A percentile compares a stretch with the other conserved stretches of the same genome.
These are phyloP conservation scores for Amylostereum chailletii DNA, from an alignment of 1,284 basidiomycete genomes.

Conservation along the genomic window DNA sequence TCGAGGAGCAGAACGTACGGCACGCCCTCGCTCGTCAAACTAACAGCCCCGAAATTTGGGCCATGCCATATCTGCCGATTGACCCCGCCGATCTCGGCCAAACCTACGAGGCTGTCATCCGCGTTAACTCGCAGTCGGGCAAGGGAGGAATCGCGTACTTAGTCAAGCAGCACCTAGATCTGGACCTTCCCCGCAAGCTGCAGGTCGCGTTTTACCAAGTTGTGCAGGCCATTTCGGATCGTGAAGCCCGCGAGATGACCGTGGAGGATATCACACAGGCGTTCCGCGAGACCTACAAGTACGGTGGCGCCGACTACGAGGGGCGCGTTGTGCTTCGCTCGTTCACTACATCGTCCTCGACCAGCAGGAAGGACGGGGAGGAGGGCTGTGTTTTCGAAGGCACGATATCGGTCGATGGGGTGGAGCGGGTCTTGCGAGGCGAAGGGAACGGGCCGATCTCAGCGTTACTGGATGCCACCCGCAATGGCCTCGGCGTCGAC, in stretches of 20 bases:
- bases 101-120: constrained; percentile 97
- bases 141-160: constrained; percentile 96
- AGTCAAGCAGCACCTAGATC: constrained; percentile 84
- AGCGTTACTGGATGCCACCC: constrained; percentile 84
- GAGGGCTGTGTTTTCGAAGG: constrained; percentile 77
- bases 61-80: constrained; percentile 94
- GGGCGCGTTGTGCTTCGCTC: constrained; percentile 79
- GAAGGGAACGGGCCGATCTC: constrained; percentile 96
- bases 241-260: constrained; percentile 92
- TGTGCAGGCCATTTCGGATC: constrained; percentile 85
- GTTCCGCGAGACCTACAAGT: constrained; percentile 82
- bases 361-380: constrained; percentile 37
- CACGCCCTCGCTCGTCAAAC: constrained; percentile 46
- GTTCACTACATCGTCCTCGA: constrained; percentile 68
- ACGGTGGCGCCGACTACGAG: constrained; percentile 72
- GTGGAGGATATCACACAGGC: constrained; percentile 92
- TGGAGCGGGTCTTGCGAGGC: constrained; percentile 76
- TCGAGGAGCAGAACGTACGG: constrained; percentile 71
- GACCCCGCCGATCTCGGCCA: constrained; percentile 95
- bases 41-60: constrained; percentile 75
- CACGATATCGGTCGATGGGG: constrained; percentile 78
- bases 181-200: constrained; percentile 95
- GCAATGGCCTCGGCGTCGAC: constrained; percentile 74
- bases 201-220: constrained; percentile 94
- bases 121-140: constrained; percentile 96